Base-by-base conservation (phyloP, 371 early-diverging fungal genomes). In the Mortierella sp. region DNA sequence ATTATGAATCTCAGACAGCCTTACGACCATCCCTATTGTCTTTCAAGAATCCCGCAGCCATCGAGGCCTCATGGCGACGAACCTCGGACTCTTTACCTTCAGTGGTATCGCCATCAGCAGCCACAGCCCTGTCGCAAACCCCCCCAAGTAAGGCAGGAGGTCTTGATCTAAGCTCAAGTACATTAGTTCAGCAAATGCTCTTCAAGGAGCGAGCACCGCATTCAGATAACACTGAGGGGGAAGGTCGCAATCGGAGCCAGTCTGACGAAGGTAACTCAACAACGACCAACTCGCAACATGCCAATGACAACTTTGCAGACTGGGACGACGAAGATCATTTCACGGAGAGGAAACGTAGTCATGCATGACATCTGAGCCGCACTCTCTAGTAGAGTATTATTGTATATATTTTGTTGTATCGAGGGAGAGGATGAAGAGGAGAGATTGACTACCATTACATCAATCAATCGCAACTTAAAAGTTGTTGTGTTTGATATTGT, bases 161-260 rank as follows among this genome's bases (percentile, higher is more conserved):
- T n/a, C 61, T 80, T 20, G 81, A 80, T 49, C 35, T 80, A 66
- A 80, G 81, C 40, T 80, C 81, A 26, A 80, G 81, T 40, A 80
- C 81, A 18, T 54, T 80, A 9, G 81, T 80, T 11, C 81, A 80
- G 37, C 81, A 80, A 40, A 80, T 80, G 81, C 70, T 80, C 22
- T 80, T 80, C 26, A 58, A 62, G 45, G 81, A 80, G 16, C 72
- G 81, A 10, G 57, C 66, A 40, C 75, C 75, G 4, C 81, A 75
- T 8, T 45, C 66, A 4, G 68, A 74, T 0, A 62, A 40, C 43
- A 37, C 52, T 20, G 68, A 73, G 12, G 52, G 20, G 20, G 59
- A 73, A 6, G 30, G 39, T 40, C 24, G 51, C 45, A 20, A 45
- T 18, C 12, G 14, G 62, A 55, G 69, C 16, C 64, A 68, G 28